Conservation (phyloP, 73 alveolate species). For the Paramecium tetraurelia region DNA sequence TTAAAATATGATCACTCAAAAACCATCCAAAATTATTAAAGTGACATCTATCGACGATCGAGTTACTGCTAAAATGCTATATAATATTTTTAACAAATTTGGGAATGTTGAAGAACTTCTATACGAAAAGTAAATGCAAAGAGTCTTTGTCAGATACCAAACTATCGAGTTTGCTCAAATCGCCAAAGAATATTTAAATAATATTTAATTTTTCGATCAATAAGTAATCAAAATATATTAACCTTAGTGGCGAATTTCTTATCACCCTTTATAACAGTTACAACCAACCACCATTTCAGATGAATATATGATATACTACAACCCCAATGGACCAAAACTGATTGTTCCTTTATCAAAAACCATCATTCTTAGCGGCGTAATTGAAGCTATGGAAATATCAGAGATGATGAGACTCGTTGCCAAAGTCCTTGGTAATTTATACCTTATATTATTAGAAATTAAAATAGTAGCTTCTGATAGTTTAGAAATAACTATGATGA, state of each 20-base stretch:
- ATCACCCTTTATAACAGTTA: background rate
- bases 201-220: background rate
- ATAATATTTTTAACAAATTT: slow-evolving; percentile 1
- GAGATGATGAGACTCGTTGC: slow-evolving; percentile 36
- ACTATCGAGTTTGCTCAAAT: background rate
- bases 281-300: slow-evolving; percentile 4
- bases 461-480: background rate
- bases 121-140: slow-evolving; percentile 2
- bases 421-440: background rate
- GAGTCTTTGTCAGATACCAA: slow-evolving; percentile 14
- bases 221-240: background rate
- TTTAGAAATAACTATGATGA: background rate
- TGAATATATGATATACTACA: slow-evolving; percentile 25
- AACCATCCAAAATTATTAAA: slow-evolving; percentile 28
- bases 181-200: slow-evolving; percentile 33
- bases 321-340: background rate
- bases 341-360: slow-evolving; percentile 25
- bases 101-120: slow-evolving; percentile 25
- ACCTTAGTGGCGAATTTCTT: background rate
- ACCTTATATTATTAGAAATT: background rate
- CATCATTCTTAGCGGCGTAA: background rate
- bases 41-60: background rate
- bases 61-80: slow-evolving; percentile 27
- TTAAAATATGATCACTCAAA: background rate
- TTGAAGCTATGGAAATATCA: background rate